Evolutionary conservation across 768 basidiomycete genomes (phyloP), one percentile per base, ranked within the genome.

Genomic region (Boletus pseudopeckii): DNA sequence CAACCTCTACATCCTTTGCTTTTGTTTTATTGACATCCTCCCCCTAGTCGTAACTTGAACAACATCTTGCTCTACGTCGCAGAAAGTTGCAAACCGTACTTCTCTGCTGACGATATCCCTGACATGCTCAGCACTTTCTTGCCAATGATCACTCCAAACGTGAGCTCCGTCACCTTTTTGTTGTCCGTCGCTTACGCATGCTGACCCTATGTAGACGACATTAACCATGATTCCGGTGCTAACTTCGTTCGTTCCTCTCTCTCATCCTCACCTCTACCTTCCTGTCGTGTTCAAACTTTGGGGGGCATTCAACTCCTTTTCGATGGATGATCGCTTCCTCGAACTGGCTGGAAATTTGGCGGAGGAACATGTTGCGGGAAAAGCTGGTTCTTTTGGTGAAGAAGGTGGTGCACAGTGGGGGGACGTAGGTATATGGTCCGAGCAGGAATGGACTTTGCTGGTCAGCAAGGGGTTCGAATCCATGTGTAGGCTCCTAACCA

Each of bases 401-500:
- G 79, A 82, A 60, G 81, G 79, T 46, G 77, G 79, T 37, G 79
- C 83, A 8, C 71, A 74, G 52, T 88, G 85, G 84, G 87, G 86
- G 67, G 89, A 91, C 59, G 80, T 98, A 34, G 95, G 95, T 13
- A 94, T 98, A 50, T 94, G 92, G 82, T 85, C 82, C 5, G 81
- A 91, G 53, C 75, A 81, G 40, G 85, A 98, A 69, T 98, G 92
- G 85, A 82, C 83, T 51, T 75, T 88, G 26, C 73, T 98, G 45
- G 81, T 94, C 58, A 84, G 85, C 34, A 95, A 94, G 68, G 87
- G 89, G 14, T 73, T 98, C 33, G 79, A 81, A 32, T 86, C 88
- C 6, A 86, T 92, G 84, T 85, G 89, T 88, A 69, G 41, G 66
- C 39, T 46, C 28, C n/a, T 36, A 34, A 48, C 8, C 30, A 18